Evolutionary conservation across 805 yeast species (phyloP), one percentile per base, ranked within the genome.

Genomic region (Zygosaccharomyces lentus): DNA sequence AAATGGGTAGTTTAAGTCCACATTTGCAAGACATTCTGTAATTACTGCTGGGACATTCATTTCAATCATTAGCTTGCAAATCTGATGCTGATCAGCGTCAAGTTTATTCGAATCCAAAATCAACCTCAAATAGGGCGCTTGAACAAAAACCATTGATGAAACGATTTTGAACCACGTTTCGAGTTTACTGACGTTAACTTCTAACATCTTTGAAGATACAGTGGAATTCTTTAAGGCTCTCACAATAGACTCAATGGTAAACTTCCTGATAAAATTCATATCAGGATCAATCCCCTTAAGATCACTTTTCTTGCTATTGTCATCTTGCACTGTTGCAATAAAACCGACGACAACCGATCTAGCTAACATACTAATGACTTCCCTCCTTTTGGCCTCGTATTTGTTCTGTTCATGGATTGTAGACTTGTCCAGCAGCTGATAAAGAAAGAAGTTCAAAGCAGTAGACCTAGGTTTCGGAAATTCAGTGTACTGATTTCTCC

Each of bases 1-100:
- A 17, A 75, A 75, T 0, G 95, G 91, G 55, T 76, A 82, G 56
- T 87, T 86, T 46, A 87, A 69, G 62, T 90, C 96, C 21, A 87
- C 56, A 9, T 74, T 79, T 0, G 89, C 74, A 41, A 89, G 62
- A 26, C 84, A 72, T 0, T 72, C 64, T 0, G 91, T 74, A 7
- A 88, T 70, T 9, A 80, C 73, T 4, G 68, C 53, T 0, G 86
- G 80, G 9, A 84, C 69, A 37, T 77, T 81, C 52, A 82, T 76
- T 9, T 89, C 96, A 29, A 85, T 66, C 66, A 88, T 71, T 12
- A 81, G 74, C 46, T 77, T 79, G 1, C 87, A 79, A 34, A 87
- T 69, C 46, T 76, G 79, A 49, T 75, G 84, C 10, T 75, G 74
- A 60, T 89, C 96, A 51, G 69, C 73, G 41, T 75, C 77, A 5